phyloP scores from a whole-genome alignment of 2,329 filamentous ascomycete genomes.

The Hirsutella rhossiliensis region DNA sequence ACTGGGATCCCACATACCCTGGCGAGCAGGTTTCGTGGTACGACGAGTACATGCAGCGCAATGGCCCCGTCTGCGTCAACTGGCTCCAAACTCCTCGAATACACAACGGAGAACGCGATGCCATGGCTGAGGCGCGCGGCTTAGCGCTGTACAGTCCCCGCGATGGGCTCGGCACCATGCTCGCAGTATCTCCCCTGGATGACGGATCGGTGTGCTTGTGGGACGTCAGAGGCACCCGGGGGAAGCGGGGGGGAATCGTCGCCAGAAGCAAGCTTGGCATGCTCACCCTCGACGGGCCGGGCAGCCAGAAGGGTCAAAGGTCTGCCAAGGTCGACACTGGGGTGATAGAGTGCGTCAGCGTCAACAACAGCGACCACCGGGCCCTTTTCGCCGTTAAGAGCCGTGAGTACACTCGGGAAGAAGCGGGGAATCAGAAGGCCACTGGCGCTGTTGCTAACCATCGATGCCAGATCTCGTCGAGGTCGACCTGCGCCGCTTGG shows the following conservation, averaged over 20 bases:
- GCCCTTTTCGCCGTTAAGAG: slow-evolving; percentile 75
- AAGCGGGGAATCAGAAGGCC: background rate
- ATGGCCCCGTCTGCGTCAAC: slow-evolving; percentile 59
- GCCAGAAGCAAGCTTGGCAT: slow-evolving; percentile 55
- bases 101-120: slow-evolving; percentile 25
- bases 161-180: slow-evolving; percentile 27
- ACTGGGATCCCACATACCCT: slow-evolving; percentile 73
- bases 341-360: slow-evolving; percentile 71
- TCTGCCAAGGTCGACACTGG: slow-evolving; percentile 59
- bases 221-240: slow-evolving; percentile 53
- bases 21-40: slow-evolving; percentile 72
- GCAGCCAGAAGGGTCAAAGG: slow-evolving; percentile 29
- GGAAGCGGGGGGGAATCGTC: slow-evolving; percentile 48
- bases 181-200: slow-evolving; percentile 67
- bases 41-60: slow-evolving; percentile 73
- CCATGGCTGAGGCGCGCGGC: slow-evolving; percentile 57
- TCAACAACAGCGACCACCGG: slow-evolving; percentile 54
- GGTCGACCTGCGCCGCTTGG: slow-evolving; percentile 65
- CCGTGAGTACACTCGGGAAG: slow-evolving; percentile 29
- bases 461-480: slow-evolving; percentile 51
- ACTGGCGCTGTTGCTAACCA: slow-evolving; percentile 1
- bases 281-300: slow-evolving; percentile 44
- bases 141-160: slow-evolving; percentile 51
- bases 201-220: slow-evolving; percentile 83
- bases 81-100: slow-evolving; percentile 61